Base-by-base conservation (phyloP, 2,329 filamentous ascomycete genomes). In the Fusarium burgessii region DNA sequence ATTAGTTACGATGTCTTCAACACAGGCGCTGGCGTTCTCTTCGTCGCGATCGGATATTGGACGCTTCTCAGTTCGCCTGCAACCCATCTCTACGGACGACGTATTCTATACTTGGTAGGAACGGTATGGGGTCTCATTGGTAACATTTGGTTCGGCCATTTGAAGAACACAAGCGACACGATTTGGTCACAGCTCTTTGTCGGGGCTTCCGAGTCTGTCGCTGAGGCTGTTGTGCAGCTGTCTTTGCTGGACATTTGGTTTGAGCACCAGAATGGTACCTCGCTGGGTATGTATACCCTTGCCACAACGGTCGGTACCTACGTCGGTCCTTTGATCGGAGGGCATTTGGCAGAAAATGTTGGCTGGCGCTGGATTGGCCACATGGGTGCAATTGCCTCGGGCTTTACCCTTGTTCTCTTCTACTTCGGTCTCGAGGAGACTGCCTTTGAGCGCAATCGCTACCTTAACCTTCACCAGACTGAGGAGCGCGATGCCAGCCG, bases 171-270 rank as follows among this genome's bases (percentile, higher is more conserved):
- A 3, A 74, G 78, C 18, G 85, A 87, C 61, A 83, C 85, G 5
- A 83, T 88, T 59, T 87, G 85, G 82, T 85, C 85, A 49, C 87
- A 89, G 74, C 80, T 89, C 5, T 88, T 89, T 58, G 85, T 89
- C 5, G 87, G 87, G 18, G 86, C 86, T 5, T 88, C 87, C 7
- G 86, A 89, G 76, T 83, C 85, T 12, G 86, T 86, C 43, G 86
- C 85, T 4, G 87, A 89, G 76, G 87, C 87, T 1, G 83, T 86
- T 33, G 87, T 86, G 10, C 87, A 89, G 72, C 77, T 88, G n/a
- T 88, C 86, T 3, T 79, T 89, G 32, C 85, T 87, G 11, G 87
- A 89, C 70, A 81, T 89, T 33, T 89, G 87, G 80, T 89, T 86
- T 66, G 85, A 88, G 77, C 87, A 89, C 71, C 86, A 87, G 64